A percentile compares a stretch with the other conserved stretches of the same genome.
These are phyloP conservation scores for Aphanomyces cochlioides DNA, from an alignment of 352 stramenopile species.

Conservation along the genomic window DNA sequence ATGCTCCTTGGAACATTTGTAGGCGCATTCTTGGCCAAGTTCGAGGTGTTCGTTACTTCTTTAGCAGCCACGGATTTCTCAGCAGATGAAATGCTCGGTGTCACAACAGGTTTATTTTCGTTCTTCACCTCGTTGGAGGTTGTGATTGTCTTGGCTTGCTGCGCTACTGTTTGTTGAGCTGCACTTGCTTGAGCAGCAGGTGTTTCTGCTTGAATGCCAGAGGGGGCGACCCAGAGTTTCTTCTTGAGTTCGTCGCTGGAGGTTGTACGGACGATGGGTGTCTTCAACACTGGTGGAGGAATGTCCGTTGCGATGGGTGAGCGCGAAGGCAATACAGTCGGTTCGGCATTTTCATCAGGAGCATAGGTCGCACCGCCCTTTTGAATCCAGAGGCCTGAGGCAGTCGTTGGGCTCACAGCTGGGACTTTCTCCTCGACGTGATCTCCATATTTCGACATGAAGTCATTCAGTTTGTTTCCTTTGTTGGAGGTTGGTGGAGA, in stretches of 20 bases:
- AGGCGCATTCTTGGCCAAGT: no score
- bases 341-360: background rate
- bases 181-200: no score
- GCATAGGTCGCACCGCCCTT: slow-evolving; percentile 11
- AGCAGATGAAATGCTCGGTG: no score
- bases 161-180: no score
- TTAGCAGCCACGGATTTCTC: no score
- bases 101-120: no score
- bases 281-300: background rate
- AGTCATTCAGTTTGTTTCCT: background rate
- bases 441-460: background rate
- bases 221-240: slow-evolving; percentile 10
- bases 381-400: slow-evolving; percentile 9
- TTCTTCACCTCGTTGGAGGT: no score
- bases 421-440: no score
- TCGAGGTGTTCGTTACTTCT: no score
- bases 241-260: slow-evolving; percentile 13
- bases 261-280: slow-evolving; percentile 6
- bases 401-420: background rate
- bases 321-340: slow-evolving; percentile 3
- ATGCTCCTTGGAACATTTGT: no score
- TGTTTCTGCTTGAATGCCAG: background rate
- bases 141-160: no score
- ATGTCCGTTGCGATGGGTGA: background rate
- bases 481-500: no score